Conservation (phyloP, 495 filamentous ascomycete species). For the Lophiotrema nucula region DNA sequence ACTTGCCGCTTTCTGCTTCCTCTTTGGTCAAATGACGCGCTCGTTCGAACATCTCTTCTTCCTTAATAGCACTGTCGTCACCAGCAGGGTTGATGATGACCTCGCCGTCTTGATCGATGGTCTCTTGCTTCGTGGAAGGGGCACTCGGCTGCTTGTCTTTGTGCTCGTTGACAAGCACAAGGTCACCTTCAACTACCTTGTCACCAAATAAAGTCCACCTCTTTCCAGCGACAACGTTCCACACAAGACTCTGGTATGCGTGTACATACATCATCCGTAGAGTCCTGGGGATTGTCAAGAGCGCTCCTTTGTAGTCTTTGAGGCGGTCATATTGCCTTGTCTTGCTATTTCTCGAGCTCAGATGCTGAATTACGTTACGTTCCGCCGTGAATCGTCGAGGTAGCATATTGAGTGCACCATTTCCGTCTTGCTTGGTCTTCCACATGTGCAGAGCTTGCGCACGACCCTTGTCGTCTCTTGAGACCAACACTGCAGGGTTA, state of each 20-base stretch:
- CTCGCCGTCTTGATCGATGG: conserved; percentile 69
- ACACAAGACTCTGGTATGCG: conserved; percentile 90
- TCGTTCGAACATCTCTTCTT: conserved; percentile 62
- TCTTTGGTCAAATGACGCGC: conserved; percentile 72
- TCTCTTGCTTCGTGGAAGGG: conserved; percentile 20
- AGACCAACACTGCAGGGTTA: conserved; percentile 42
- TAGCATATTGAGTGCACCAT: conserved; percentile 62
- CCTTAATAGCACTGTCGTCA: conserved; percentile 54
- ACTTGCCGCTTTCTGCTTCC: conserved; percentile 77
- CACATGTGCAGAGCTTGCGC: conserved; percentile 74
- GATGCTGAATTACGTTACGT: conserved; percentile 68
- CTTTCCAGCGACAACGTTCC: conserved; percentile 79
- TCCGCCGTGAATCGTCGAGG: conserved; percentile 83
- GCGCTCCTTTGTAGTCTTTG: conserved; percentile 73
- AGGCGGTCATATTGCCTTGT: conserved; percentile 28
- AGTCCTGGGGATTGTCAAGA: conserved; percentile 71
- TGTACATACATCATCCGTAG: conserved; percentile 93
- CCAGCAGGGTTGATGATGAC: conserved; percentile 59
- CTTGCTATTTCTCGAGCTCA: conserved; percentile 46
- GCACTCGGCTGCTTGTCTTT: conserved; percentile 46
- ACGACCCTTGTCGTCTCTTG: conserved; percentile 71
- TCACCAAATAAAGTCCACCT: conserved; percentile 72
- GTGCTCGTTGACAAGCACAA: conserved; percentile 68
- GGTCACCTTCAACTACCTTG: conserved; percentile 77
- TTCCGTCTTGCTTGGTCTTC: conserved; percentile 53